phyloP scores from a whole-genome alignment of 345 rosid species.

The Syzygium aromaticum region DNA sequence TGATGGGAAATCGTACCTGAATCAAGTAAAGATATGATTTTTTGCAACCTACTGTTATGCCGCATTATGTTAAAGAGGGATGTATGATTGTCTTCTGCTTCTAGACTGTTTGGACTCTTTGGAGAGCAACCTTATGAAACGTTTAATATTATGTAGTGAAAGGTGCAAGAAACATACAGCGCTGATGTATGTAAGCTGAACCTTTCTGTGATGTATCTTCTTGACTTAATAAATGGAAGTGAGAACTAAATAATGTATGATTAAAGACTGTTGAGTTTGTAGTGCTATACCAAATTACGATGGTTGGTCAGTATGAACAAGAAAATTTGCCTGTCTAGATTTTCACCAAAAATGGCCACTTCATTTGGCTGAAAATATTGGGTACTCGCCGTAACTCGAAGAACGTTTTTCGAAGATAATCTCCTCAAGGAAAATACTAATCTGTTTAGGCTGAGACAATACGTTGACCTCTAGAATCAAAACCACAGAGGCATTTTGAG shows the following conservation, averaged over 20 bases:
- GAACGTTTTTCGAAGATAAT: not conserved
- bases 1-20: not conserved
- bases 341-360: not conserved
- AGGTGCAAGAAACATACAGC: not conserved
- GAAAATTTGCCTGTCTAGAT: not conserved
- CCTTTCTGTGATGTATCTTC: not conserved
- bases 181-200: not conserved
- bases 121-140: not conserved
- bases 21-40: not conserved
- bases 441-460: not conserved
- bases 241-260: not conserved
- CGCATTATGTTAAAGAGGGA: not conserved
- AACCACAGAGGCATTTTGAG: not conserved
- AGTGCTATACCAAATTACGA: not conserved
- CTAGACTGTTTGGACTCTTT: not conserved
- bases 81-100: not conserved
- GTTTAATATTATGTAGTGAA: not conserved
- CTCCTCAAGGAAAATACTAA: not conserved
- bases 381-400: not conserved
- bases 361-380: not conserved
- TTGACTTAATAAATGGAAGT: not conserved
- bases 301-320: not conserved
- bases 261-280: not conserved
- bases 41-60: not conserved
- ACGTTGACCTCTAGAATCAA: not conserved